Evolutionary conservation across 495 filamentous ascomycete species (phyloP), one percentile per base, ranked within the genome.

Genomic region (Neurospora terricola): DNA sequence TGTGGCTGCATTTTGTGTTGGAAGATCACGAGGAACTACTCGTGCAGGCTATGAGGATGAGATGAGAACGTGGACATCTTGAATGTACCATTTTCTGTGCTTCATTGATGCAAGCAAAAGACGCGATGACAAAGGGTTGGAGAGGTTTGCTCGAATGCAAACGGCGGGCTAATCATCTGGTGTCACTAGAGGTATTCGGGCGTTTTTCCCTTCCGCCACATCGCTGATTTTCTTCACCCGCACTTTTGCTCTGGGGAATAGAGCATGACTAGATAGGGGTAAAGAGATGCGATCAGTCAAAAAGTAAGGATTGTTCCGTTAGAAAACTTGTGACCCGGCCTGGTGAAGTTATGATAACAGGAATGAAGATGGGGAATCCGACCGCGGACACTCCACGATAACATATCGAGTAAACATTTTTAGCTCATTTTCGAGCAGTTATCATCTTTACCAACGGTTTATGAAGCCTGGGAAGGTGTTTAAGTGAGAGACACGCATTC

Each of bases 361-460:
- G 18, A n/a, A 45, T 45, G 7, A 54, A 14, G 4, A 12, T 54
- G 21, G n/a, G 10, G 5, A 6, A 27, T 27, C 21, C 21, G 10
- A 23, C 21, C 2, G 45, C 5, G 21, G 45, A 54, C 45, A 0
- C 80, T 84, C 27, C 71, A 5, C 45, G 21, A 2, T 14, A 54
- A 54, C 10, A 5, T 23, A 14, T 23, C 45, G 21, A 23, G 5
- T 54, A 23, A 6, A 5, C 21, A 0, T 12, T 12, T 23, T 54
- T 2, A 23, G 45, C 45, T 54, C 45, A 27, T 6, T 11, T 12
- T 27, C 4, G 21, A 45, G 10, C 10, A 5, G 4, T 6, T 11
- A 48, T 48, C 4, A 23, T 23, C 1, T 11, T 48, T 7, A 43
- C 2, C 40, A n/a, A n/a, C 18, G 16, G 40, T 4, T n/a, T 4